phyloP scores from a whole-genome alignment of 257 asterid species.

The Solanum virginianum region DNA sequence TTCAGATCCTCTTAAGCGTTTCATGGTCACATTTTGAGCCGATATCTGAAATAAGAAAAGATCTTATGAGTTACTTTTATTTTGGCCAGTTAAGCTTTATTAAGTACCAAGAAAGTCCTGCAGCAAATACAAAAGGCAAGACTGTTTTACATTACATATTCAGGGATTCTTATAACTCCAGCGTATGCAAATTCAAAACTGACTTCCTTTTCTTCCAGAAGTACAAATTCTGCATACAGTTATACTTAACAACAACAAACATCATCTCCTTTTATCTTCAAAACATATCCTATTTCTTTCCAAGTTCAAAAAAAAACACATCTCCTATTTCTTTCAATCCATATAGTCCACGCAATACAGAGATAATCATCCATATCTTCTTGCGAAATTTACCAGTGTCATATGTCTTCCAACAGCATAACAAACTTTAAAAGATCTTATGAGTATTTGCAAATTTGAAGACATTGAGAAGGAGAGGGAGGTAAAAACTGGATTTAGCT shows the following conservation, averaged over 20 bases:
- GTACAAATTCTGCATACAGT: background rate
- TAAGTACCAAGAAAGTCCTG: background rate
- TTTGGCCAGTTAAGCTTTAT: background rate
- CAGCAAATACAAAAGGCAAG: background rate
- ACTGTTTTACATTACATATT: background rate
- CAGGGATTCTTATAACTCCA: background rate
- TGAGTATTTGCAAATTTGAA: background rate
- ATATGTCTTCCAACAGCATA: background rate
- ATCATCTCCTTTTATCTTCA: background rate
- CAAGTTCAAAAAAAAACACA: too few species aligned
- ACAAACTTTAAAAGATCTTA: background rate
- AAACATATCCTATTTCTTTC: too few species aligned
- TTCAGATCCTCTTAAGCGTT: conserved; percentile 82
- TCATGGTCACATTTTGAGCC: conserved; percentile 84
- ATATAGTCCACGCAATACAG: background rate
- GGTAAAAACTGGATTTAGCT: background rate
- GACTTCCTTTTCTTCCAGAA: background rate
- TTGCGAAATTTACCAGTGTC: background rate
- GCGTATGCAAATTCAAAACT: background rate
- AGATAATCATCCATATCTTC: background rate
- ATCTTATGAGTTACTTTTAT: background rate
- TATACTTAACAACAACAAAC: background rate
- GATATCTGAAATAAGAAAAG: conserved; percentile 46
- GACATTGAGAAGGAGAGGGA: background rate
- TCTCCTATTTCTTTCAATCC: background rate